Conservation (phyloP, 345 rosid genomes). For the Salix caprea region DNA sequence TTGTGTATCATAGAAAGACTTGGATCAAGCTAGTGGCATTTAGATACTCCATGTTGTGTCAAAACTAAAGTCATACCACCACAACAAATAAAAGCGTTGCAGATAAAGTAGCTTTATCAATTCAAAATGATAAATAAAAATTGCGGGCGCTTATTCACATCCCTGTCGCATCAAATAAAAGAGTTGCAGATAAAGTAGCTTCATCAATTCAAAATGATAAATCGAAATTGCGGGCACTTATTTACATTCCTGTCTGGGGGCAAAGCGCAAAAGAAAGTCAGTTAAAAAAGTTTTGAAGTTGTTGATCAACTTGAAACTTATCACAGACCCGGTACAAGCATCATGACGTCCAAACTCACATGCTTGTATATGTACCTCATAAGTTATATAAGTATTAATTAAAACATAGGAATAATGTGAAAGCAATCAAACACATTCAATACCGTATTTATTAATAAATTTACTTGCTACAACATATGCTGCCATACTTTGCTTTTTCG, state of each 20-base stretch:
- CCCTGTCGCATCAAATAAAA: background rate
- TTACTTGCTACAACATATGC: conserved; percentile 2
- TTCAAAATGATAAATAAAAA: background rate
- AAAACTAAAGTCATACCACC: background rate
- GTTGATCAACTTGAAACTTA: background rate
- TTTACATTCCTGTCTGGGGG: background rate
- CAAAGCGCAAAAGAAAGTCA: background rate
- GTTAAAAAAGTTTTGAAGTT: background rate
- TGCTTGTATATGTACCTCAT: background rate
- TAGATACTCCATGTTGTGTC: background rate
- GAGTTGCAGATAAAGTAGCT: background rate
- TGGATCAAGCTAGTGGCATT: background rate
- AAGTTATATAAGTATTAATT: background rate
- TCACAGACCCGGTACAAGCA: background rate
- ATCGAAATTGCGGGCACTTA: background rate
- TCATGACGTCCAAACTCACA: background rate
- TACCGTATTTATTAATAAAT: background rate
- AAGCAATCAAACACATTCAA: conserved; percentile 1
- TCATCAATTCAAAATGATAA: background rate
- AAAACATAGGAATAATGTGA: background rate
- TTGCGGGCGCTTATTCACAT: background rate
- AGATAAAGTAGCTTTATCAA: background rate
- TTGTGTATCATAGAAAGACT: background rate
- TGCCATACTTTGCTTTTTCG: conserved; percentile 80
- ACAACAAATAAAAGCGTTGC: background rate